A percentile compares a stretch with the other conserved stretches of the same genome.
phyloP scores from a whole-genome alignment of 78 protist genomes.

The Reticulomyxa filosa region DNA sequence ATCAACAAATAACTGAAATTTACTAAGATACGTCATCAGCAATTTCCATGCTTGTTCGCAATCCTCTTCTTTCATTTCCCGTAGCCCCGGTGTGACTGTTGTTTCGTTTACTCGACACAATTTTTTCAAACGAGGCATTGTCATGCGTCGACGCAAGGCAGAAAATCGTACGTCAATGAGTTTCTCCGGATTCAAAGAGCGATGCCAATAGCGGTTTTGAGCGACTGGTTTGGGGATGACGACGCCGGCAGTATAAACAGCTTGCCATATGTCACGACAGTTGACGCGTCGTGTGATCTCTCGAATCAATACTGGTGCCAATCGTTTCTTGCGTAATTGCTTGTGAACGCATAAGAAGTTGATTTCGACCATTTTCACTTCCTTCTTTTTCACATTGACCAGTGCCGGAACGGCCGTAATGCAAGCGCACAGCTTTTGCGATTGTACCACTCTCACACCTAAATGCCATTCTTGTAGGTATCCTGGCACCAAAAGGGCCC shows the following conservation, averaged over 20 bases:
- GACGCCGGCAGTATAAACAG: slow-evolving; percentile 80
- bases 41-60: slow-evolving; percentile 21
- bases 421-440: slow-evolving; percentile 59
- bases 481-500: slow-evolving; percentile 90
- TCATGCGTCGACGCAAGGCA: not conserved
- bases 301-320: slow-evolving; percentile 85
- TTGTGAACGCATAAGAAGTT: slow-evolving; percentile 94
- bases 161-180: slow-evolving; percentile 29
- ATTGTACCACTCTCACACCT: slow-evolving; percentile 49
- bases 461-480: slow-evolving; percentile 56
- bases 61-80: slow-evolving; percentile 38
- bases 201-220: slow-evolving; percentile 56
- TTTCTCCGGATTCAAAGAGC: slow-evolving; percentile 76
- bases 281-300: slow-evolving; percentile 92
- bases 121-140: slow-evolving; percentile 34
- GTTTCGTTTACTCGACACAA: slow-evolving; percentile 30
- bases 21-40: slow-evolving; percentile 23
- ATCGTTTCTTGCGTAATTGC: slow-evolving; percentile 58
- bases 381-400: slow-evolving; percentile 17
- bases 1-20: slow-evolving; percentile 2
- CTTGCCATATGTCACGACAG: slow-evolving; percentile 36
- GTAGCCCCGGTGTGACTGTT: slow-evolving; percentile 20
- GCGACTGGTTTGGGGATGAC: slow-evolving; percentile 68
- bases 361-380: slow-evolving; percentile 56
- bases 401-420: slow-evolving; percentile 80